phyloP scores from a whole-genome alignment of 2,329 filamentous ascomycete species.

The Pyricularia sp. region DNA sequence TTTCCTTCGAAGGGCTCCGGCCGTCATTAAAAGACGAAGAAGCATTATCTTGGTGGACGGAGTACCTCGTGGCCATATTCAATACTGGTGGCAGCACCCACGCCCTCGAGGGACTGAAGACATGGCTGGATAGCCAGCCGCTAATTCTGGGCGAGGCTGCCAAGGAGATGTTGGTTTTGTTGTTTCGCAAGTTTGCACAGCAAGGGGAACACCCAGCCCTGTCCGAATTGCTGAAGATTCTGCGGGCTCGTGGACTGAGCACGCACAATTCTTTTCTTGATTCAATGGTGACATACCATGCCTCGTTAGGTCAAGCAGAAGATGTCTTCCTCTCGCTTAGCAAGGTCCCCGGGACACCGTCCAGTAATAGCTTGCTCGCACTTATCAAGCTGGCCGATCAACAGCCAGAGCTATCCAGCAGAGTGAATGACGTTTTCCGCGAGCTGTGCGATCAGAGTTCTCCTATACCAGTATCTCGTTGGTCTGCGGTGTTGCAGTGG shows the following conservation, averaged over 20 bases:
- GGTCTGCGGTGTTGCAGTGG: neutral
- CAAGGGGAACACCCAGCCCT: constrained; percentile 20
- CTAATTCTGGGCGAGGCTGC: neutral
- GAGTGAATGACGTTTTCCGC: neutral
- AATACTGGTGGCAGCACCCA: neutral
- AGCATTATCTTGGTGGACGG: neutral
- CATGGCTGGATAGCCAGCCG: neutral
- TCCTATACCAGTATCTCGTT: neutral
- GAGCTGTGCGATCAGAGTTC: neutral
- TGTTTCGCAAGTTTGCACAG: neutral
- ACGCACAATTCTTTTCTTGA: neutral
- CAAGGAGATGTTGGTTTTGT: neutral
- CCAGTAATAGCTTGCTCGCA: neutral
- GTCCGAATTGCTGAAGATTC: constrained; percentile 33
- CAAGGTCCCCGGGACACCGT: neutral
- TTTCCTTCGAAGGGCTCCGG: constrained; percentile 25
- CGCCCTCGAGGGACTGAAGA: neutral
- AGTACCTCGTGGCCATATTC: neutral
- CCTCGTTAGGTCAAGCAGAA: neutral
- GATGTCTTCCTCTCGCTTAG: neutral
- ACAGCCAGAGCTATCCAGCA: neutral
- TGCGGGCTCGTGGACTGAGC: constrained; percentile 17
- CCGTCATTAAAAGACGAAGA: neutral
- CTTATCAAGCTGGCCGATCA: neutral
- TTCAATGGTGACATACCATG: neutral